Evolutionary conservation across 768 basidiomycete genomes (phyloP).

Genomic region (Lepiota venenata): DNA sequence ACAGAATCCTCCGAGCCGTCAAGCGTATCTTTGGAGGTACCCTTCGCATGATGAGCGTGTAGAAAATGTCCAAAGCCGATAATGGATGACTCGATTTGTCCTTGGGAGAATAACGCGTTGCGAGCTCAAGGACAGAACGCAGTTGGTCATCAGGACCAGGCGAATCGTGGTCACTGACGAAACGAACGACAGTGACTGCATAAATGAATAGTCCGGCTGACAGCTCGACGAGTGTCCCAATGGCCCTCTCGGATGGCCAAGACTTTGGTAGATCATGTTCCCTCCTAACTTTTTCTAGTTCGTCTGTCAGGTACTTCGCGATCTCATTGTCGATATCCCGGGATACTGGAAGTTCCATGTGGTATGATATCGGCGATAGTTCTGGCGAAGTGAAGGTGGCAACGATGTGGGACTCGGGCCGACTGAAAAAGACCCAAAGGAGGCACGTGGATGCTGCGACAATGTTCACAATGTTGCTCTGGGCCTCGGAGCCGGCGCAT

Average conservation of each 20-base stretch:
- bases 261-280: not conserved
- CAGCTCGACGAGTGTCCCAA: not conserved
- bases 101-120: too few species aligned
- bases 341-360: not conserved
- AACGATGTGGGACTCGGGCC: not conserved
- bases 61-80: too few species aligned
- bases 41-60: too few species aligned
- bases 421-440: not conserved
- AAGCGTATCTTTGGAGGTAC: too few species aligned
- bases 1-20: too few species aligned
- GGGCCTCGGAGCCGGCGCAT: not conserved
- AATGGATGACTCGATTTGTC: too few species aligned
- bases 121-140: not conserved
- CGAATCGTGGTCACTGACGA: not conserved
- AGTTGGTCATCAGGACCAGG: not conserved
- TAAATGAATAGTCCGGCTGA: not conserved
- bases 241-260: not conserved
- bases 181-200: not conserved
- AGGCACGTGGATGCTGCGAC: not conserved
- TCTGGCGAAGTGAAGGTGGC: not conserved
- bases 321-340: not conserved
- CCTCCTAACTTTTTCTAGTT: not conserved
- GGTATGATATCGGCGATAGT: not conserved
- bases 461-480: not conserved
- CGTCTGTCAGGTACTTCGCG: not conserved